These are phyloP conservation scores for Puccinia triticina DNA, from an alignment of 1,284 basidiomycete species.

Conservation along the genomic window DNA sequence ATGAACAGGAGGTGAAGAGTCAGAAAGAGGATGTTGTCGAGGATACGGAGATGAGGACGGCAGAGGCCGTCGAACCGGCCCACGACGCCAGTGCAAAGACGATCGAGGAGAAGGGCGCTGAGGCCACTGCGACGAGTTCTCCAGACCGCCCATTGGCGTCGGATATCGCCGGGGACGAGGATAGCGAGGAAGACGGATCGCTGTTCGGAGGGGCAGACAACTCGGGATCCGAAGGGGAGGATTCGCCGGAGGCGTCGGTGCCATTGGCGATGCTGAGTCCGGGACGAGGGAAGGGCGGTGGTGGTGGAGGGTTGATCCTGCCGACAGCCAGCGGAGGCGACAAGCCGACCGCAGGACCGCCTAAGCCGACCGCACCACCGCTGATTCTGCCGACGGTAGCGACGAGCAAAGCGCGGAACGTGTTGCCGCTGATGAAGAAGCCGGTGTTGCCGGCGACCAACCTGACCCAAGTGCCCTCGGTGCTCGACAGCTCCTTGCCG, in stretches of 20 bases:
- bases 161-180: constrained; percentile 15
- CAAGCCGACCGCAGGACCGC: neutral
- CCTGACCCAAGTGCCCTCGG: constrained; percentile 54
- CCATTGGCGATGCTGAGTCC: neutral
- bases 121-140: neutral
- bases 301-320: constrained; percentile 8
- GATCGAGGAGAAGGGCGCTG: neutral
- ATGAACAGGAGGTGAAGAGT: constrained; percentile 28
- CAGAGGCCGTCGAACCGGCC: neutral
- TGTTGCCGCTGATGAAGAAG: neutral
- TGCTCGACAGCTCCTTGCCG: constrained; percentile 58
- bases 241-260: neutral
- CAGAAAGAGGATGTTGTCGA: neutral
- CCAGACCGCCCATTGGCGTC: constrained; percentile 16
- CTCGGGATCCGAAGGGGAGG: constrained; percentile 26
- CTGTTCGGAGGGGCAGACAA: constrained; percentile 41
- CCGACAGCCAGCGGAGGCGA: constrained; percentile 1
- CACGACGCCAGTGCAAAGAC: neutral
- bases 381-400: constrained; percentile 11
- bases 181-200: constrained; percentile 34
- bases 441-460: constrained; percentile 28
- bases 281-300: neutral
- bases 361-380: neutral
- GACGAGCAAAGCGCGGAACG: neutral
- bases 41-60: constrained; percentile 54